Base-by-base conservation (phyloP, 495 filamentous ascomycete species). In the Xylaria castorea region DNA sequence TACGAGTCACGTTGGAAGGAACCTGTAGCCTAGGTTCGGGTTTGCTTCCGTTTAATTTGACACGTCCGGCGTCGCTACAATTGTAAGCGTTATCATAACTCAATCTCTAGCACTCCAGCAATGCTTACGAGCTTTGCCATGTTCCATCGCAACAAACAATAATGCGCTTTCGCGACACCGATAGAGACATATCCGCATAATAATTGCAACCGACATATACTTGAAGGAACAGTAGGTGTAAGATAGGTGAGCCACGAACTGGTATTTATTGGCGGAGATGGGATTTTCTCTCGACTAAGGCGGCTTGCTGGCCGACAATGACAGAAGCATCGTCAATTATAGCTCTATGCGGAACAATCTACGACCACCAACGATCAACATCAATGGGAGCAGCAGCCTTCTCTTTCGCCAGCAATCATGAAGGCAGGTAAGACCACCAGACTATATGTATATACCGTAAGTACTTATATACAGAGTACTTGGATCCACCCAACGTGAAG, bases 61-160 rank as follows among this genome's bases (percentile, higher is more conserved):
- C 51, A 72, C 80, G 80, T 64, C 80, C 80, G 61, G 77, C 79
- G 72, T 84, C 81, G 25, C 81, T 82, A 46, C 18, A n/a, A 40
- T 46, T 40, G 34, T 71, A 16, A 71, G 69, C 22, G 42, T 30
- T 71, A 5, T 7, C 18, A 22, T n/a, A 64, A 44, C 14, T 5
- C 25, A 18, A n/a, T 42, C 2, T 27, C 20, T 42, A 11, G 25
- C 11, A 50, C 8, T 50, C 7, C 42, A 25, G 25, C 16, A 5
- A 22, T n/a, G 16, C 69, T 57, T 71, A 71, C 69, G 61, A 46
- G 68, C 81, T 82, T 74, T 85, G 83, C 85, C 83, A 86, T 42
- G 84, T 85, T 57, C 85, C 85, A 71, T 86, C 85, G 73, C 84
- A 86, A 57, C 85, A 87, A 12, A 87, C 75, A n/a, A 86, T 72